Percentiles rank a stretch among this genome's conserved stretches.
phyloP scores from a whole-genome alignment of 202 grass and related monocot genomes.

The Schoenoplectus tabernaemontani region DNA sequence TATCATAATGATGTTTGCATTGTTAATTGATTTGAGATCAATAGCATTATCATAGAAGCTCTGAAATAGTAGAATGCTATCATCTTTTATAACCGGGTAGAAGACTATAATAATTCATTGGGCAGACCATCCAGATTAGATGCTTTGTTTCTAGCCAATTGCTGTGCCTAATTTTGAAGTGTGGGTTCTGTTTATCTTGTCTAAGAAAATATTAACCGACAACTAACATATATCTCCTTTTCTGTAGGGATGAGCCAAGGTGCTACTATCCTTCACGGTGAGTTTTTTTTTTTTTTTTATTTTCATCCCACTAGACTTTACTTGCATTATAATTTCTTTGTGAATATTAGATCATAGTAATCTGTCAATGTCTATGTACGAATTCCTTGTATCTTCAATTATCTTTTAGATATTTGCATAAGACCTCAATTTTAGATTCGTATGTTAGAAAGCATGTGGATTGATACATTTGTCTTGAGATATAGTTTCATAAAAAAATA shows the following conservation, averaged over 20 bases:
- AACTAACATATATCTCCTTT: conserved; percentile 26
- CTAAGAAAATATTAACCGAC: conserved; percentile 12
- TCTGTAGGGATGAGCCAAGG: conserved; percentile 48
- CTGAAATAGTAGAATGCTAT: no score
- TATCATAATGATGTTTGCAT: no score
- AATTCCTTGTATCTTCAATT: background rate
- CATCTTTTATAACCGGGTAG: no score
- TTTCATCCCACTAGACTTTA: conserved; percentile 10
- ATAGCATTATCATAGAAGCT: no score
- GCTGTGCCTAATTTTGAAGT: no score
- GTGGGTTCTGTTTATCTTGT: conserved; percentile 20
- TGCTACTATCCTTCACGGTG: conserved; percentile 89
- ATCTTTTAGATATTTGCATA: background rate
- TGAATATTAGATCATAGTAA: background rate
- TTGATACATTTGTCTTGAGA: background rate
- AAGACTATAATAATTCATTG: no score
- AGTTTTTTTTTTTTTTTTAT: conserved; percentile 7
- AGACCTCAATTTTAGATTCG: background rate
- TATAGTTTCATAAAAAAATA: background rate
- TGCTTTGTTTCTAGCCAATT: no score
- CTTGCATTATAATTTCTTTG: background rate
- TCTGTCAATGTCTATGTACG: background rate
- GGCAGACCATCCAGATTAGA: no score
- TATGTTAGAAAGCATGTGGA: background rate
- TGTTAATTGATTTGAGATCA: no score